phyloP scores from a whole-genome alignment of 208 protist genomes.

The Porcisia hertigi region DNA sequence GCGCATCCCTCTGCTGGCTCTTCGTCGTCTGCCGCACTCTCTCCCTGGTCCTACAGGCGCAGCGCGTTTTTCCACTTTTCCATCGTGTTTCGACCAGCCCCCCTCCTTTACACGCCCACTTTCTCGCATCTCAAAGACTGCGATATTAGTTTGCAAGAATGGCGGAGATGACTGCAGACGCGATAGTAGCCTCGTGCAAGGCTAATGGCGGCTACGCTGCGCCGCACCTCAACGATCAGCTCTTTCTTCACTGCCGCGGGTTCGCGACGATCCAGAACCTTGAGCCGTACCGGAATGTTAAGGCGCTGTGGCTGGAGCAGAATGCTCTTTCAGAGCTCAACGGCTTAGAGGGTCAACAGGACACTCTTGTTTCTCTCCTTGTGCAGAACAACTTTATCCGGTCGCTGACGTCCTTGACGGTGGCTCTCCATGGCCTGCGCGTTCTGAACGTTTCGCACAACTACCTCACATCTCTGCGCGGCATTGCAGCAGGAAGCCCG shows the following conservation, averaged over 20 bases:
- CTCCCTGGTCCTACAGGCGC: too few relatives aligned
- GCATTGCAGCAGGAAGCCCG: conserved; percentile 52
- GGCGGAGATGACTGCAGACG: conserved; percentile 82
- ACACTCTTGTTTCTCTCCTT: conserved; percentile 88
- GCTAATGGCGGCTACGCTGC: conserved; percentile 85
- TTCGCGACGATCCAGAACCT: conserved; percentile 90
- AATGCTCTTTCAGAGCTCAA: conserved; percentile 89
- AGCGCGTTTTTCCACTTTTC: too few relatives aligned
- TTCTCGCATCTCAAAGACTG: neutral
- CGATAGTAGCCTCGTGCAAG: conserved; percentile 83
- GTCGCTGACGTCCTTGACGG: conserved; percentile 48
- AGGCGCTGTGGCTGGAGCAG: conserved; percentile 94
- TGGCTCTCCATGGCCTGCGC: conserved; percentile 66
- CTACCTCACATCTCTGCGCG: conserved; percentile 60
- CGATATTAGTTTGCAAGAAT: conserved; percentile 19
- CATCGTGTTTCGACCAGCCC: neutral
- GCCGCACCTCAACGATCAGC: conserved; percentile 85
- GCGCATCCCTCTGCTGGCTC: too few relatives aligned
- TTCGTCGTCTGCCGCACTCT: too few relatives aligned
- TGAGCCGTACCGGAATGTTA: conserved; percentile 83
- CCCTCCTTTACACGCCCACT: neutral
- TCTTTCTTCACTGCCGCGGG: conserved; percentile 93
- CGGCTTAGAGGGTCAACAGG: conserved; percentile 64
- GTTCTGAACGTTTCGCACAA: conserved; percentile 85
- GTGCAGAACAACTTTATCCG: conserved; percentile 94